phyloP scores from a whole-genome alignment of 1,284 basidiomycete genomes.

The Porodaedalea pini region DNA sequence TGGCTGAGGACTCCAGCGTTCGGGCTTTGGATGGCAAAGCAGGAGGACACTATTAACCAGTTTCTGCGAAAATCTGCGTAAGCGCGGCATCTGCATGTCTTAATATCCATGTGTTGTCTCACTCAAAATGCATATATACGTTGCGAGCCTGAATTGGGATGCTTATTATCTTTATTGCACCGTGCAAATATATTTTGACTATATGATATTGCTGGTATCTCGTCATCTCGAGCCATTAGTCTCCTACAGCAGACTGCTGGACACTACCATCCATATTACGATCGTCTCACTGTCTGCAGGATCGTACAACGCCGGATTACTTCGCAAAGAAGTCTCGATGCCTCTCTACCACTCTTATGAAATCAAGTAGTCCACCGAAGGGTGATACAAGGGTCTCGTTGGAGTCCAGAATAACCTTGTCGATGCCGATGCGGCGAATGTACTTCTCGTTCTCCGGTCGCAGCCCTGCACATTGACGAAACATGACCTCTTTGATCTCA shows the following conservation, averaged over 20 bases:
- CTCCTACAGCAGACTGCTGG: not conserved
- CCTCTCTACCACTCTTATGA: constrained; percentile 1
- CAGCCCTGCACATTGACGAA: constrained; percentile 5
- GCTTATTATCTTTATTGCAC: too few relatives aligned
- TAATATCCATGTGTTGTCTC: not conserved
- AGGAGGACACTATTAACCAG: constrained; percentile 46
- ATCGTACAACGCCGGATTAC: not conserved
- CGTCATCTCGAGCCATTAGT: not conserved
- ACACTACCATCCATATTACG: not conserved
- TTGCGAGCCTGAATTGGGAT: too few relatives aligned
- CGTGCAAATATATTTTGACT: not conserved
- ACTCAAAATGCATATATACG: too few relatives aligned
- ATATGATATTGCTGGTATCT: not conserved
- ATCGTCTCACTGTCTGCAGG: too few relatives aligned
- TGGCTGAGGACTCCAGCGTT: constrained; percentile 74
- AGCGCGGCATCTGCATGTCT: too few relatives aligned
- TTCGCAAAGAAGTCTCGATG: constrained; percentile 10
- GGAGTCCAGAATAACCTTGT: constrained; percentile 2
- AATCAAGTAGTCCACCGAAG: constrained; percentile 6
- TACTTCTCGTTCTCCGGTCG: constrained; percentile 9
- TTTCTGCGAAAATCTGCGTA: constrained; percentile 7
- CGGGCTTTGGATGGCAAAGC: constrained; percentile 70
- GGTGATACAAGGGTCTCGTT: constrained; percentile 7
- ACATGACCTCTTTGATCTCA: not conserved
- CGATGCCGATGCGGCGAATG: not conserved